These are phyloP conservation scores for Babesia caballi DNA, from an alignment of 169 alveolate genomes.

Conservation along the genomic window DNA sequence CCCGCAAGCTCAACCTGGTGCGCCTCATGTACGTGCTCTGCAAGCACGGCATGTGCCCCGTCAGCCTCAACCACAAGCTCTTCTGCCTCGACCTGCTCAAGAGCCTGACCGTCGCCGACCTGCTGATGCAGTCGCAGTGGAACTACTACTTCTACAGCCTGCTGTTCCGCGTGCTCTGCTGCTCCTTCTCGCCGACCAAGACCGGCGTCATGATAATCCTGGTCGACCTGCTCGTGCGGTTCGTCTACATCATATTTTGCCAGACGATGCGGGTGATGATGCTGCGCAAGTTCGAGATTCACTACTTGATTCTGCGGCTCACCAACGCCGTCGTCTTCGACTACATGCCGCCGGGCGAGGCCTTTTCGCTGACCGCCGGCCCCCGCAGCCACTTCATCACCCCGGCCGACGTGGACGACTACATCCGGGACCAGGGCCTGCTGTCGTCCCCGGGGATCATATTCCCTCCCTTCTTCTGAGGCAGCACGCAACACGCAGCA, in stretches of 20 bases:
- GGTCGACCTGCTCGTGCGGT: constrained; percentile 31
- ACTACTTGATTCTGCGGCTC: constrained; percentile 38
- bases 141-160: constrained; percentile 8
- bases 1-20: background rate
- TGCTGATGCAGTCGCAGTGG: constrained; percentile 60
- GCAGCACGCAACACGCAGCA: background rate
- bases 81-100: constrained; percentile 34
- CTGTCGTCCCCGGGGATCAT: constrained; percentile 60
- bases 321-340: constrained; percentile 12
- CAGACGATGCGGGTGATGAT: constrained; percentile 56
- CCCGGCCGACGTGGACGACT: constrained; percentile 52
- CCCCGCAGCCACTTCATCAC: constrained; percentile 27
- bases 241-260: constrained; percentile 24
- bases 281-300: constrained; percentile 52
- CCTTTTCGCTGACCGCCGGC: constrained; percentile 9
- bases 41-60: constrained; percentile 46
- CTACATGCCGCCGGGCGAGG: constrained; percentile 17
- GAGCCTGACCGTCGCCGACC: constrained; percentile 24
- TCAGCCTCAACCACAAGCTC: constrained; percentile 28
- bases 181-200: constrained; percentile 52
- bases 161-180: constrained; percentile 34
- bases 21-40: constrained; percentile 17
- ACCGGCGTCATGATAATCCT: constrained; percentile 21
- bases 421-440: constrained; percentile 54
- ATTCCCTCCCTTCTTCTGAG: constrained; percentile 32